Evolutionary conservation across 257 asterid species (phyloP).

Genomic region (Haberlea rhodopensis): DNA sequence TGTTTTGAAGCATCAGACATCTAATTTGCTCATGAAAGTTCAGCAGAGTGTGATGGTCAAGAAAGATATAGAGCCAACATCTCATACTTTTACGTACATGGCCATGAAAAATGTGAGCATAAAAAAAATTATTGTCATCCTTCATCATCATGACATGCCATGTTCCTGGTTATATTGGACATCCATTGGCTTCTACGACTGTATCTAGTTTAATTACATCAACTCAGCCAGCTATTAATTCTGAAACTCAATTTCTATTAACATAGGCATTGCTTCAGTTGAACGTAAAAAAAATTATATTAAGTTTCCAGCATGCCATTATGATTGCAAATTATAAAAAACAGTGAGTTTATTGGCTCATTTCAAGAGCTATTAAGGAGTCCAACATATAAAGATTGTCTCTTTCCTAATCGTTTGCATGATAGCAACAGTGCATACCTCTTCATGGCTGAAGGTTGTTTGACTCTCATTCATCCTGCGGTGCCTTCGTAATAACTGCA

Average conservation of each 20-base stretch:
- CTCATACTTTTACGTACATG: conserved; percentile 4
- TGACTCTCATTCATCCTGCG: conserved; percentile 74
- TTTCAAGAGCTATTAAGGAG: conserved; percentile 19
- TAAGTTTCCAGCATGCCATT: conserved; percentile 1
- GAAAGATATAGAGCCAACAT: not conserved
- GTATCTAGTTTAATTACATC: too few relatives aligned
- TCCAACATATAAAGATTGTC: conserved; percentile 19
- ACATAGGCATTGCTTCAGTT: not conserved
- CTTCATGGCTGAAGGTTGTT: conserved; percentile 65
- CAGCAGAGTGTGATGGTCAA: not conserved
- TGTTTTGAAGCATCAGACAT: conserved; percentile 23
- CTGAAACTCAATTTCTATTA: conserved; percentile 6
- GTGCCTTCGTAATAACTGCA: conserved; percentile 85
- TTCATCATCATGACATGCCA: conserved; percentile 8
- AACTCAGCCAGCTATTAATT: too few relatives aligned
- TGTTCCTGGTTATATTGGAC: conserved; percentile 21
- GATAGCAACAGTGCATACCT: conserved; percentile 46
- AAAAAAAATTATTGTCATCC: conserved; percentile 7
- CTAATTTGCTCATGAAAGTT: conserved; percentile 3
- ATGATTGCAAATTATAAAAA: not conserved
- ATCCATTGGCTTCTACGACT: not conserved
- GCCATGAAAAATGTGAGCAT: not conserved
- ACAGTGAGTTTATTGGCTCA: not conserved
- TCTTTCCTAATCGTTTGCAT: conserved; percentile 15
- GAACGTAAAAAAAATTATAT: not conserved